Conservation (phyloP, 129 eudicot species). For the sunflower (Helianthus annuus) region HanXRQr2.0-SUNRISE NC_035446.2:125785003-125785502, state of each 20-base stretch:
- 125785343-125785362: too few relatives aligned
- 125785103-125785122: neutral
- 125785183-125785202: slow-evolving; percentile 10
- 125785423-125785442: too few relatives aligned
- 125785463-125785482: neutral
- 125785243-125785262: neutral
- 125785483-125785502: neutral
- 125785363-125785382: too few relatives aligned
- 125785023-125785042: slow-evolving; percentile 1
- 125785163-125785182: slow-evolving; percentile 10
- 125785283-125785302: too few relatives aligned
- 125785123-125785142: slow-evolving; percentile 9
- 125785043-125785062: slow-evolving; percentile 8
- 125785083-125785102: slow-evolving; percentile 19
- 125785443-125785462: neutral
- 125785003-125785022: neutral
- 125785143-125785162: slow-evolving; percentile 1
- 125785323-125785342: too few relatives aligned
- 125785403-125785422: too few relatives aligned
- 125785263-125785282: too few relatives aligned
- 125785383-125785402: too few relatives aligned
- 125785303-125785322: too few relatives aligned
- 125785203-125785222: slow-evolving; percentile 14
- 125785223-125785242: slow-evolving; percentile 4
- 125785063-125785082: slow-evolving; percentile 9